phyloP scores from a whole-genome alignment of 345 rosid species.

The Xanthoceras sorbifolium region DNA sequence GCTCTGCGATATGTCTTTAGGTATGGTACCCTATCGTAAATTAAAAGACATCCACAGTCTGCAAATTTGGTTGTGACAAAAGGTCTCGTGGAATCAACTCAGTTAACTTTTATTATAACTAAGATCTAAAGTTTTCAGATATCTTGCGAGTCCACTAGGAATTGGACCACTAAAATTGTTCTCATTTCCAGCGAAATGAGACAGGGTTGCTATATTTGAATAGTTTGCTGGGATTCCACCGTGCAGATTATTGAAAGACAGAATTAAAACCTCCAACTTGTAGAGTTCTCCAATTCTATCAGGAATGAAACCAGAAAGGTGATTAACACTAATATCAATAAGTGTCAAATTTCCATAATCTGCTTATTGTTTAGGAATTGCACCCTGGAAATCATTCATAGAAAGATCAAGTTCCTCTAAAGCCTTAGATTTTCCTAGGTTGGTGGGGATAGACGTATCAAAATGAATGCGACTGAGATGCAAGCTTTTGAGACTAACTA shows the following conservation, averaged over 20 bases:
- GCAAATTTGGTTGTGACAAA: conserved; percentile 36
- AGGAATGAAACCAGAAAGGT: no score
- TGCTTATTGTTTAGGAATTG: conserved; percentile 43
- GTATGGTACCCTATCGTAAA: conserved; percentile 43
- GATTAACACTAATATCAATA: conserved; percentile 60
- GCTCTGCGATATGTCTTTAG: conserved; percentile 40
- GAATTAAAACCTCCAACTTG: conserved; percentile 46
- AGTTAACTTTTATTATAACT: conserved; percentile 46
- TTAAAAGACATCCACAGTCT: conserved; percentile 58
- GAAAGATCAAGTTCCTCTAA: no score
- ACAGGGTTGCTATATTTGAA: conserved; percentile 42
- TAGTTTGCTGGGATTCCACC: conserved; percentile 52
- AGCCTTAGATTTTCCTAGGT: no score
- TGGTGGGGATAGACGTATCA: no score
- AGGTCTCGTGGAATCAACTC: conserved; percentile 55
- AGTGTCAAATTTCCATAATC: conserved; percentile 36
- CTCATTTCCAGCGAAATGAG: conserved; percentile 59
- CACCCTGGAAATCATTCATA: conserved; percentile 37
- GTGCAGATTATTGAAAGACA: conserved; percentile 47
- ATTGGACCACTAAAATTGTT: no score
- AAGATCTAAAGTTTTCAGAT: conserved; percentile 51
- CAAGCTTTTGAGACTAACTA: no score
- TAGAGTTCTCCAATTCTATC: conserved; percentile 46
- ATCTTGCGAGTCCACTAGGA: conserved; percentile 47
- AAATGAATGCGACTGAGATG: no score